phyloP scores from a whole-genome alignment of 163 green algal species.

The Scenedesmus sp. region DNA sequence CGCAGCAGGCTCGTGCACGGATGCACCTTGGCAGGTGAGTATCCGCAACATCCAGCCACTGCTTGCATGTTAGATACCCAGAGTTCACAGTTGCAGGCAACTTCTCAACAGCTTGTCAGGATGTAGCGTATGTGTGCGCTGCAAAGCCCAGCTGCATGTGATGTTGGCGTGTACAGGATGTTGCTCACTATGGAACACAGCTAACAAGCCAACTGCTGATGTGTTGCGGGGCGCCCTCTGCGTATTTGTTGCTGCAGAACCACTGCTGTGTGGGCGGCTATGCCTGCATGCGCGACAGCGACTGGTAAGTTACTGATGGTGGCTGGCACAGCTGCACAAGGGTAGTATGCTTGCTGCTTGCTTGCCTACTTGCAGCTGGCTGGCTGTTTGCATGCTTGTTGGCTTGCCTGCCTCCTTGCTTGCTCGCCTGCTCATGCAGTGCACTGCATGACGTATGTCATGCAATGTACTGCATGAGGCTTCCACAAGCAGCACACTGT shows the following conservation, averaged over 20 bases:
- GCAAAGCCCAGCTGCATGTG: no score
- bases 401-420: neutral
- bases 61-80: no score
- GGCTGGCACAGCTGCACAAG: neutral
- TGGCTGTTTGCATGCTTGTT: no score
- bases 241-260: conserved; percentile 1
- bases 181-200: no score
- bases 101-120: no score
- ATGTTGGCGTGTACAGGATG: no score
- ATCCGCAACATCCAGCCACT: no score
- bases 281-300: conserved; percentile 1
- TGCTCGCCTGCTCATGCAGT: neutral
- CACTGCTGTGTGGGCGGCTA: conserved; percentile 6
- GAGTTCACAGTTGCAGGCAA: no score
- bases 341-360: neutral
- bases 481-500: no score
- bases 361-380: neutral
- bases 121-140: no score
- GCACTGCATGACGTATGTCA: neutral
- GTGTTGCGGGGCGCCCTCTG: neutral
- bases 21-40: conserved; percentile 12
- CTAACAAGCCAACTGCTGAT: no score
- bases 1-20: conserved; percentile 18
- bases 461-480: no score
- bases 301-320: neutral